Percentiles rank a stretch among this genome's conserved stretches.
Conservation (phyloP, 1,284 basidiomycete species). For the Cutaneotrichosporon sp. region DNA sequence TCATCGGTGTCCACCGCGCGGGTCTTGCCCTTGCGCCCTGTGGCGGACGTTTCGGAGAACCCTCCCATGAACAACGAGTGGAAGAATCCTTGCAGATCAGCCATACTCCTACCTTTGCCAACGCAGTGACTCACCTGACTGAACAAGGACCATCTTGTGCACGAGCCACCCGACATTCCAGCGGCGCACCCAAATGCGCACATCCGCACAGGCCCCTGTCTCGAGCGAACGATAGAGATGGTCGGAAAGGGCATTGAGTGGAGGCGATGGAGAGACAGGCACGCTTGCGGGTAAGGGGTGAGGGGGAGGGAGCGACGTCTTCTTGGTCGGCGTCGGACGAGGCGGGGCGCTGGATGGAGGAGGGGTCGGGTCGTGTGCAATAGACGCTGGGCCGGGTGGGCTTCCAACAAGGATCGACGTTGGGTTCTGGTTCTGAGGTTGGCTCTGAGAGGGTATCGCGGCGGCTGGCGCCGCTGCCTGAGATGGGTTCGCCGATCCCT, state of each 20-base stretch:
- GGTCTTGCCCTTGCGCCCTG: conserved; percentile 19
- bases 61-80: conserved; percentile 74
- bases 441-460: too few relatives aligned
- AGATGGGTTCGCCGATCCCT: not conserved
- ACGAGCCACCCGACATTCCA: conserved; percentile 73
- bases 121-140: conserved; percentile 57
- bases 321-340: conserved; percentile 13
- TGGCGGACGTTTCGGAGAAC: conserved; percentile 55
- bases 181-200: conserved; percentile 63
- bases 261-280: conserved; percentile 21
- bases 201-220: conserved; percentile 65
- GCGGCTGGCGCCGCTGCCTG: not conserved
- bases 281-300: conserved; percentile 9
- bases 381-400: conserved; percentile 1
- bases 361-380: conserved; percentile 7
- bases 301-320: conserved; percentile 5
- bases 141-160: conserved; percentile 77
- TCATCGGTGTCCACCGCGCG: conserved; percentile 8
- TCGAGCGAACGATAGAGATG: conserved; percentile 73
- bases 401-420: too few relatives aligned
- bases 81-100: conserved; percentile 65
- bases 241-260: conserved; percentile 26
- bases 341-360: not conserved
- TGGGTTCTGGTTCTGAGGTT: too few relatives aligned
- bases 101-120: not conserved